Conservation (phyloP, 768 basidiomycete genomes). For the Hericium erinaceus region DNA sequence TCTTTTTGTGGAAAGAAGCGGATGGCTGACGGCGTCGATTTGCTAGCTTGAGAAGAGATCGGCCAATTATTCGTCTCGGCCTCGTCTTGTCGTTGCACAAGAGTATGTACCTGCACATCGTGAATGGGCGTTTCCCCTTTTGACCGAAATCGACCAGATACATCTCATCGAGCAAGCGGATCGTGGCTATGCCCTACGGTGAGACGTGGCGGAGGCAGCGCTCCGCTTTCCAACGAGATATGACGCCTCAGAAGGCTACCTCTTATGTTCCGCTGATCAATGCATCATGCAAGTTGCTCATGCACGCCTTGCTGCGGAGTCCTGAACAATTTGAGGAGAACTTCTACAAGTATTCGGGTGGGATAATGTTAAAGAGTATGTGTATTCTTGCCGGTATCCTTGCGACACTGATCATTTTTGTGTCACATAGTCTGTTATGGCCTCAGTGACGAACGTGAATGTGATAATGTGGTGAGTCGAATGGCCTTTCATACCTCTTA, state of each 20-base stretch:
- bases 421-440: background rate
- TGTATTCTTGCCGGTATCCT: background rate
- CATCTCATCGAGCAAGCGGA: background rate
- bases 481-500: too few relatives aligned
- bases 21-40: background rate
- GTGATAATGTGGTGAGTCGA: too few relatives aligned
- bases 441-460: background rate
- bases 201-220: background rate
- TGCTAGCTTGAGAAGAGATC: background rate
- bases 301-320: background rate
- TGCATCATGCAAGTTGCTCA: background rate
- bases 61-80: background rate
- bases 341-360: background rate
- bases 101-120: background rate
- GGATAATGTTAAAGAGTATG: background rate
- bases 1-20: background rate
- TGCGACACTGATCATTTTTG: background rate
- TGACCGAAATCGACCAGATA: background rate
- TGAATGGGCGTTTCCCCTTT: background rate
- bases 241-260: background rate
- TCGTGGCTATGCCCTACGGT: background rate
- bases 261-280: background rate
- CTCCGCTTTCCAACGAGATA: background rate
- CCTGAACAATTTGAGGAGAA: background rate
- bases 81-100: background rate